Percentiles rank a stretch among this genome's conserved stretches.
Conservation (phyloP, 352 stramenopile genomes). For the Pseudoperonospora humuli region DNA sequence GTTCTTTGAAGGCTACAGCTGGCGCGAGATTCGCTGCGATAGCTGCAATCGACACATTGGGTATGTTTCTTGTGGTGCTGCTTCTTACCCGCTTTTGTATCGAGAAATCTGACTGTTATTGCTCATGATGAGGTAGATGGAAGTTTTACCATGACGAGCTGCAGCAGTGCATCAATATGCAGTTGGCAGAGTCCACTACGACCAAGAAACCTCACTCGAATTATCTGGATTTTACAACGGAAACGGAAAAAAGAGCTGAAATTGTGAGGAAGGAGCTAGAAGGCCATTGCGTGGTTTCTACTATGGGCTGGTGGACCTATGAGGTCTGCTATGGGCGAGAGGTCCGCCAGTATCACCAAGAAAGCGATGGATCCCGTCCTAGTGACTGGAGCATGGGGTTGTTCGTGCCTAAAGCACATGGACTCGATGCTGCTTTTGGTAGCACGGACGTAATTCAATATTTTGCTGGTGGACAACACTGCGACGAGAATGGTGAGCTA, state of each 20-base stretch:
- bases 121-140: conserved; percentile 33
- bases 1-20: conserved; percentile 81
- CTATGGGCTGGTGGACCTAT: conserved; percentile 79
- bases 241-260: conserved; percentile 29
- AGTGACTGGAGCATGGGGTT: conserved; percentile 83
- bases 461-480: conserved; percentile 70
- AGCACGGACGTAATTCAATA: conserved; percentile 56
- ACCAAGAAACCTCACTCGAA: conserved; percentile 33
- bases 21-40: conserved; percentile 60
- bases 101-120: background rate
- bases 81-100: background rate
- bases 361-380: conserved; percentile 53
- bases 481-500: conserved; percentile 73
- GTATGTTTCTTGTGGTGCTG: conserved; percentile 18
- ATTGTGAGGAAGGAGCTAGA: conserved; percentile 47
- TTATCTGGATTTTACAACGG: conserved; percentile 19
- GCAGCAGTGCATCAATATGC: conserved; percentile 59
- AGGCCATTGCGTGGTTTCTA: conserved; percentile 50
- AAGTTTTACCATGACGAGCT: conserved; percentile 77
- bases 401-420: conserved; percentile 32
- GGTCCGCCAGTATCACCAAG: conserved; percentile 77
- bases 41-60: conserved; percentile 73
- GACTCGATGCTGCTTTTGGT: conserved; percentile 12
- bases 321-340: conserved; percentile 76
- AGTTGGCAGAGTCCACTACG: conserved; percentile 43